Conservation (phyloP, 2,329 filamentous ascomycete species). For the Clarireedia paspali region DNA sequence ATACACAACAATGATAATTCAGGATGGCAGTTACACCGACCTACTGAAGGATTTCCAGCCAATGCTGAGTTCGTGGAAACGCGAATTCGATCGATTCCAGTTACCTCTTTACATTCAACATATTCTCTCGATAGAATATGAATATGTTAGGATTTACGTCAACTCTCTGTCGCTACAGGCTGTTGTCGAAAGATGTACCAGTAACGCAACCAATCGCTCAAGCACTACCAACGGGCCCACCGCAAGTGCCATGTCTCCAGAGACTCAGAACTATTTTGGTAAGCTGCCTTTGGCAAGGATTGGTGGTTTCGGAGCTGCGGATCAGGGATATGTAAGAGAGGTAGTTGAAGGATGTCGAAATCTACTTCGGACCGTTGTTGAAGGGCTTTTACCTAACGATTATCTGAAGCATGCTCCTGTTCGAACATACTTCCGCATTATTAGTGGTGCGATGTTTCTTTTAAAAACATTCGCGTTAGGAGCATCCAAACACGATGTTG, state of each 20-base stretch:
- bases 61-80: slow-evolving; percentile 69
- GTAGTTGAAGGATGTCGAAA: slow-evolving; percentile 73
- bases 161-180: slow-evolving; percentile 92
- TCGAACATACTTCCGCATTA: slow-evolving; percentile 79
- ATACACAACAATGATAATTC: slow-evolving; percentile 82
- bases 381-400: slow-evolving; percentile 64
- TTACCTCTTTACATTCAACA: slow-evolving; percentile 59
- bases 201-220: slow-evolving; percentile 48
- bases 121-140: slow-evolving; percentile 88
- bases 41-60: slow-evolving; percentile 76
- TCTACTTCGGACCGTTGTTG: slow-evolving; percentile 68
- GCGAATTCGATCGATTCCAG: slow-evolving; percentile 71
- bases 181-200: slow-evolving; percentile 86
- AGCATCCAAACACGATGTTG: slow-evolving; percentile 69
- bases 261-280: slow-evolving; percentile 57
- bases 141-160: slow-evolving; percentile 90
- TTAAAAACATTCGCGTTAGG: slow-evolving; percentile 79
- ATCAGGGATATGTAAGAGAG: slow-evolving; percentile 67
- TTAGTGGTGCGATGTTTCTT: slow-evolving; percentile 77
- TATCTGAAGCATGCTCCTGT: slow-evolving; percentile 79
- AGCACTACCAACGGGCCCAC: slow-evolving; percentile 28
- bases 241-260: slow-evolving; percentile 45
- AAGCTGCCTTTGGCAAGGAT: slow-evolving; percentile 56
- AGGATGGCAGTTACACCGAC: slow-evolving; percentile 74
- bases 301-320: slow-evolving; percentile 55